Base-by-base conservation (phyloP, 1,284 basidiomycete genomes). In the Tranzscheliella williamsii region DNA sequence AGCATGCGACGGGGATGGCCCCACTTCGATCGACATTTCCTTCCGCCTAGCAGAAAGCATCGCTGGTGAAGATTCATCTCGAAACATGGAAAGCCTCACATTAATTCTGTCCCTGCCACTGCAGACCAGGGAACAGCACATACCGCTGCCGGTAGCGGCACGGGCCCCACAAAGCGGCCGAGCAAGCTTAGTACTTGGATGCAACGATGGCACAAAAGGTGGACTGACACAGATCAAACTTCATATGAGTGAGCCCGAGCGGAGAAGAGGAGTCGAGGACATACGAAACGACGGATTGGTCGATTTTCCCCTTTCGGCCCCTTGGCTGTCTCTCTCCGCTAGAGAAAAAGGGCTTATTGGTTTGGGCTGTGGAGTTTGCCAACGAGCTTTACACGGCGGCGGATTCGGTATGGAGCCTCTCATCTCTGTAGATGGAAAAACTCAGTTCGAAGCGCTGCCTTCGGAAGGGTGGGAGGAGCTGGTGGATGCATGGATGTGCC, bases 401-500 rank as follows among this genome's bases (percentile, higher is more conserved):
- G n/a, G n/a, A n/a, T n/a, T n/a, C n/a, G n/a, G n/a, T n/a, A n/a
- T n/a, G n/a, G n/a, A n/a, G n/a, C n/a, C n/a, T n/a, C n/a, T n/a
- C n/a, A n/a, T n/a, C n/a, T n/a, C n/a, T n/a, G n/a, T n/a, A n/a
- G n/a, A n/a, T n/a, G n/a, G n/a, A n/a, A n/a, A n/a, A n/a, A n/a
- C n/a, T n/a, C n/a, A n/a, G n/a, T 95, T 89, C 78, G 84, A 86
- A 39, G 91, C 95, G 69, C 81, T 98, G 6, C 93, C 93, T 1
- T 92, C 89, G 1, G 91, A 95, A 73, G 87, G 95, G 70, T 98
- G 93, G 93, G 88, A 91, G 49, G 93, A 98, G 78, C 85, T 97
- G 30, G 85, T 97, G 18, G 93, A 97, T 53, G 88, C 91, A 3
- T 97, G 93, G 93, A 93, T 98, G 89, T 97, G 93, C 73, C 94